Evolutionary conservation across 345 rosid genomes (phyloP), one percentile per base, ranked within the genome.

Genomic region (Hibiscus trionum): DNA sequence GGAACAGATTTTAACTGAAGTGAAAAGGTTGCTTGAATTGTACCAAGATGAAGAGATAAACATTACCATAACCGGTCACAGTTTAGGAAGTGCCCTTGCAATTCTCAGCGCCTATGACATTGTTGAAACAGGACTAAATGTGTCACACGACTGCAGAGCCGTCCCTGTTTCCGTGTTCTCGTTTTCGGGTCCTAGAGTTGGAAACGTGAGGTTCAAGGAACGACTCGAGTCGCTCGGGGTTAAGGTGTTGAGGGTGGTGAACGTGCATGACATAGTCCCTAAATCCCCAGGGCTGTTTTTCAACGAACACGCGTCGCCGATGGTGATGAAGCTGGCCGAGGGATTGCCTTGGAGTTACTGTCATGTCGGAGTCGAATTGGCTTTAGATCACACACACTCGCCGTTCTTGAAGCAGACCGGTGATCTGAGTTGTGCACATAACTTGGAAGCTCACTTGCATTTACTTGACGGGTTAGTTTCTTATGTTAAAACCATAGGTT

Each of bases 31-130:
- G 1, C 68, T 82, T 0, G 96, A 87, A 15, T 19, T 5, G 27
- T 83, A 89, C 76, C 73, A 79, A 3, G 72, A 81, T 0, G 86
- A 83, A 11, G 92, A 88, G 35, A 9, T 87, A 1, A 93, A 97
- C 84, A 85, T 93, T 29, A 91, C 96, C 0, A 72, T 91, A 11
- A 86, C 96, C 0, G 98, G 98, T 0, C 98, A 93, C 71, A 93
- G 98, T 21, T 68, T 91, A 3, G 98, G 98, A 16, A 80, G 89
- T 14, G 97, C 98, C 27, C 37, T 91, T 69, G 98, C 94, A 3
- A 71, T 91, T 11, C 61, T 93, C 4, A 91, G 92, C 67, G 97
- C 97, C 16, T 91, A 85, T 69, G 97, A 91, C 42, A 75, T 93
- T 0, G 93, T 76, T 12, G 94, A 91, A 79, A 83, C 91, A 11